Conservation (phyloP, 2,329 filamentous ascomycete genomes). For the Cryoendolithus antarcticus region DNA sequence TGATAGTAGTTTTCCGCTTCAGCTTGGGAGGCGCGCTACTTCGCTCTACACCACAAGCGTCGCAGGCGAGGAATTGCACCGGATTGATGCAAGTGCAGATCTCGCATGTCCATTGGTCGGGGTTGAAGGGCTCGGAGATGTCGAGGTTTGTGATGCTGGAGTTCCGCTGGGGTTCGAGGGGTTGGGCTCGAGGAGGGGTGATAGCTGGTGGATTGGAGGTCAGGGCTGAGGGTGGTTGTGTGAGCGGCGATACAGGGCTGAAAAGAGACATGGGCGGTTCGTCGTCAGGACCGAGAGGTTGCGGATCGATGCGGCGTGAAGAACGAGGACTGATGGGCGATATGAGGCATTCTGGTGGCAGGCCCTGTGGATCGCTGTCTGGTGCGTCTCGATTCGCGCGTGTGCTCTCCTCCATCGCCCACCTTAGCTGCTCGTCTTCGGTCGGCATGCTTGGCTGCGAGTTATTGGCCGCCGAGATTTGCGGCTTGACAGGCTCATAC, state of each 20-base stretch:
- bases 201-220: too few species aligned
- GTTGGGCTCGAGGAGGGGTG: background rate
- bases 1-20: slow-evolving; percentile 4
- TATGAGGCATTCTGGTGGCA: slow-evolving; percentile 2
- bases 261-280: background rate
- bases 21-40: slow-evolving; percentile 4
- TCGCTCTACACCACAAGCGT: slow-evolving; percentile 46
- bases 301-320: too few species aligned
- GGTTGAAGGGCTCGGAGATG: slow-evolving; percentile 21
- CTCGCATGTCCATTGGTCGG: slow-evolving; percentile 44
- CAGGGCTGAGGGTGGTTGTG: slow-evolving; percentile 3
- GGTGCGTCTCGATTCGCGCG: slow-evolving; percentile 1
- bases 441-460: slow-evolving; percentile 8
- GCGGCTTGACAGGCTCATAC: slow-evolving; percentile 11
- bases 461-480: background rate
- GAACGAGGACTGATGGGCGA: slow-evolving; percentile 3
- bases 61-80: slow-evolving; percentile 46
- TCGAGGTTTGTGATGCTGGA: slow-evolving; percentile 20
- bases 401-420: slow-evolving; percentile 24
- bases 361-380: background rate
- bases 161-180: slow-evolving; percentile 11
- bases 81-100: slow-evolving; percentile 52
- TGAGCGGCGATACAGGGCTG: slow-evolving; percentile 5
- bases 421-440: slow-evolving; percentile 26
- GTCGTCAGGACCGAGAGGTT: too few species aligned